Base-by-base conservation (phyloP, 495 filamentous ascomycete genomes). In the Penicillium angulare region DNA sequence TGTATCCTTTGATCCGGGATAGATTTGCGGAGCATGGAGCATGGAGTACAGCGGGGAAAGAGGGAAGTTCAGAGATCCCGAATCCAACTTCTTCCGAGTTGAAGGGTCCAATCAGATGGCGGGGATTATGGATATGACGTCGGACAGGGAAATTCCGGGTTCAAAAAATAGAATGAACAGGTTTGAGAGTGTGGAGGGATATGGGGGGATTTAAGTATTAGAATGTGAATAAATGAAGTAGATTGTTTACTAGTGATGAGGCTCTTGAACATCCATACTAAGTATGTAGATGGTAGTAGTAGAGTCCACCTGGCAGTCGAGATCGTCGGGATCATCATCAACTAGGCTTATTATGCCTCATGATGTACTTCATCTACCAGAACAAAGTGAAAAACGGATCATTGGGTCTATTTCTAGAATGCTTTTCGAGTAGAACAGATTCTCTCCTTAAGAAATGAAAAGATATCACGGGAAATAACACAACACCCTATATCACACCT, bases 371-470 rank as follows among this genome's bases (percentile, higher is more conserved):
- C 7, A 18, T 13, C 12, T 24, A 32, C 27, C 6, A 24, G 40
- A 8, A 32, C 20, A 35, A 12, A 24, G 12, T 21, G 31, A 23
- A 46, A 9, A 33, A 51, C 20, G 17, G 35, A 45, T 51, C 53
- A 59, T 36, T 24, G 49, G 46, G 53, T 64, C 57, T 64, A 64
- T 62, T 61, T 64, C 58, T 61, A 59, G 42, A n/a, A 55, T 59
- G 55, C 58, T 64, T 61, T 58, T 64, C 54, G 34, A 60, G 47
- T 52, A 55, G 47, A 53, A 43, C 55, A 50, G 43, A 47, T 27
- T 23, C 51, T 47, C 47, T 52, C 56, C 49, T 15, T 39, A 33
- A 48, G n/a, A 20, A 47, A 38, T 43, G 32, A 43, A 27, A 15
- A 16, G 12, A 17, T 18, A 41, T 22, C 17, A 40, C 13, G 8